Percentiles rank a stretch among this genome's conserved stretches.
phyloP scores from a whole-genome alignment of 352 stramenopile species.

The Globisporangium spiculum region DNA sequence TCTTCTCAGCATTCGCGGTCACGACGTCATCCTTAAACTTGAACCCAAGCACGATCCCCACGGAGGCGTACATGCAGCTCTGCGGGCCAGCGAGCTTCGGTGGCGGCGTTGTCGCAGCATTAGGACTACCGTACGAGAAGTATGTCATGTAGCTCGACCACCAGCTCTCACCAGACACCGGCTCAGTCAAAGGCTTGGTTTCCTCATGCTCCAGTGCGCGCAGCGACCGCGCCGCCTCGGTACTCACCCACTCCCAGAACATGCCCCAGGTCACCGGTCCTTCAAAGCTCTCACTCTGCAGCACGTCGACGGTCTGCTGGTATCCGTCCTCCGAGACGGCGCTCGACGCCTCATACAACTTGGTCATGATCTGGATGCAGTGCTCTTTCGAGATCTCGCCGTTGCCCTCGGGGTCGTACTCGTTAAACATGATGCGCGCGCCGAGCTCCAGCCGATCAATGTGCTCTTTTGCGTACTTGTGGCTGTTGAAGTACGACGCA shows the following conservation, averaged over 20 bases:
- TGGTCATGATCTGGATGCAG: slow-evolving; percentile 72
- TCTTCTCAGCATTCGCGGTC: not conserved
- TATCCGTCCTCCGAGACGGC: slow-evolving; percentile 67
- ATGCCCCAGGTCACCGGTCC: slow-evolving; percentile 75
- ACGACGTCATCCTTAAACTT: not conserved
- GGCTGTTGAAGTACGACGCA: slow-evolving; percentile 63
- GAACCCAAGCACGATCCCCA: slow-evolving; percentile 26
- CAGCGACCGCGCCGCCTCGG: slow-evolving; percentile 66
- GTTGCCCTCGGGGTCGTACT: slow-evolving; percentile 62
- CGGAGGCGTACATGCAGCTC: slow-evolving; percentile 36
- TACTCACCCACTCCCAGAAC: slow-evolving; percentile 88
- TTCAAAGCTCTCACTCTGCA: slow-evolving; percentile 59
- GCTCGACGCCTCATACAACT: slow-evolving; percentile 69
- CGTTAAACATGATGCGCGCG: slow-evolving; percentile 79
- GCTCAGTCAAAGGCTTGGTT: slow-evolving; percentile 36
- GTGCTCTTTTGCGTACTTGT: slow-evolving; percentile 77
- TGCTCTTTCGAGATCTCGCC: slow-evolving; percentile 70
- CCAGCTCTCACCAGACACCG: slow-evolving; percentile 44
- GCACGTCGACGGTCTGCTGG: slow-evolving; percentile 49
- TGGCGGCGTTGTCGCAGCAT: slow-evolving; percentile 15
- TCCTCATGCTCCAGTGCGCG: slow-evolving; percentile 62
- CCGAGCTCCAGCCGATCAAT: slow-evolving; percentile 83
- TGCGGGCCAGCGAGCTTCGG: slow-evolving; percentile 10
- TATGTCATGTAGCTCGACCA: slow-evolving; percentile 63
- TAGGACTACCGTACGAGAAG: slow-evolving; percentile 26